Base-by-base conservation (phyloP, 2,329 filamentous ascomycete genomes). In the Fusarium luffae region DNA sequence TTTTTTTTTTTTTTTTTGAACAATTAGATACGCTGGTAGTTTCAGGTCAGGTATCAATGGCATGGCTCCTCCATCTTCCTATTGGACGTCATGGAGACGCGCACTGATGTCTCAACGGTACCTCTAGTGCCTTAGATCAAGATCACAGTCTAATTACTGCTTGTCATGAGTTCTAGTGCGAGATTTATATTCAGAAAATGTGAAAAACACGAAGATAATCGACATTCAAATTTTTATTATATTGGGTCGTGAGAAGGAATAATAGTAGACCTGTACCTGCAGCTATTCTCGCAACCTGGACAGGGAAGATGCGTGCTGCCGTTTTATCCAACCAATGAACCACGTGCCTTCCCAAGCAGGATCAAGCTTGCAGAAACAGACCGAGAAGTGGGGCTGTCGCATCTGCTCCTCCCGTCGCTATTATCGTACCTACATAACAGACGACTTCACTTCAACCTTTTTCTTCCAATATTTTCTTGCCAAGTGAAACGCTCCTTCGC, bases 311-410 rank as follows among this genome's bases (percentile, higher is more conserved):
- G 52, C 10, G 61, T 14, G 28, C 40, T 46, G 46, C 16, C 41
- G 30, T 42, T 61, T 14, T 44, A 51, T 47, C 74, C 72, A 77
- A 78, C 76, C 74, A 79, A 69, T 70, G 54, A 65, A 64, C 74
- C 77, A 79, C 78, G 78, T 80, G 78, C 75, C 48, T 47, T 19
- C 41, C 19, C 46, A 62, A 49, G 21, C 42, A 66, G 52, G 48
- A 52, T 62, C 59, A 56, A 62, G 63, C 54, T 59, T 60, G 44
- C 66, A 55, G 19, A 50, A 59, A 50, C 47, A 49, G 27, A 49
- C 55, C 41, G 49, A 56, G 54, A 65, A 62, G 69, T 62, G 69
- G 68, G 50, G 46, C 68, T 18, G 50, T 30, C 43, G 43, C 50
- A 55, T 59, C 37, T 60, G 51, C 59, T 68, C 25, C 49, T 64